Evolutionary conservation across 1,284 basidiomycete species (phyloP), one percentile per base, ranked within the genome.

Genomic region (Golubevia sp.): DNA sequence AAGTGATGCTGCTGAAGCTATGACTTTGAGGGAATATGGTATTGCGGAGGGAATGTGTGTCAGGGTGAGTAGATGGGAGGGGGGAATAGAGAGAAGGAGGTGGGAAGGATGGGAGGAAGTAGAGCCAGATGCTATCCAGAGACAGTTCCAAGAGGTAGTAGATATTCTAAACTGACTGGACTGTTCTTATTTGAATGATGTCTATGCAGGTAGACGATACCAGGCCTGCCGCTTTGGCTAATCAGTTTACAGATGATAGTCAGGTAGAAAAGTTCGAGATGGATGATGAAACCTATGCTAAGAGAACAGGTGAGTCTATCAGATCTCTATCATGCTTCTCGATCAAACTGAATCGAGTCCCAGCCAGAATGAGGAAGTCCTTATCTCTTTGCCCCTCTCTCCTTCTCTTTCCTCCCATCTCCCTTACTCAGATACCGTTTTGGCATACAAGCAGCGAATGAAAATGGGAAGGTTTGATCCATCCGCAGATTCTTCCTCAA

Each of bases 241-340:
- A 91, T 1, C 92, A 94, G 78, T 89, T 91, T 64, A 89, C 90
- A 2, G 95, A 97, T 82, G 88, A 92, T 2, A 90, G 90, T 0
- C 89, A 91, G 83, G 94, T 97, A 0, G 90, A 97, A 48, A 97
- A 97, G 83, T 98, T 95, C 75, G 94, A 97, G 85, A 85, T 98
- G 63, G 91, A 90, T 8, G 88, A 90, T 11, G 89, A 89, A 24
- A 92, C 91, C 59, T 98, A 98, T 81, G 92, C 90, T 20, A 86
- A 89, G 77, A 85, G 94, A 71, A 85, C 87, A 83, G 93, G 93
- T 93, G 67, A 8, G 84, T 73, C 27, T 3, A 3, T 48, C 25
- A n/a, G n/a, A n/a, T n/a, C n/a, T n/a, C n/a, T n/a, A n/a, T n/a
- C n/a, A n/a, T n/a, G n/a, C n/a, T n/a, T n/a, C n/a, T n/a, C n/a